These are phyloP conservation scores for Ustilago crameri DNA, from an alignment of 1,284 basidiomycete species.

Conservation along the genomic window DNA sequence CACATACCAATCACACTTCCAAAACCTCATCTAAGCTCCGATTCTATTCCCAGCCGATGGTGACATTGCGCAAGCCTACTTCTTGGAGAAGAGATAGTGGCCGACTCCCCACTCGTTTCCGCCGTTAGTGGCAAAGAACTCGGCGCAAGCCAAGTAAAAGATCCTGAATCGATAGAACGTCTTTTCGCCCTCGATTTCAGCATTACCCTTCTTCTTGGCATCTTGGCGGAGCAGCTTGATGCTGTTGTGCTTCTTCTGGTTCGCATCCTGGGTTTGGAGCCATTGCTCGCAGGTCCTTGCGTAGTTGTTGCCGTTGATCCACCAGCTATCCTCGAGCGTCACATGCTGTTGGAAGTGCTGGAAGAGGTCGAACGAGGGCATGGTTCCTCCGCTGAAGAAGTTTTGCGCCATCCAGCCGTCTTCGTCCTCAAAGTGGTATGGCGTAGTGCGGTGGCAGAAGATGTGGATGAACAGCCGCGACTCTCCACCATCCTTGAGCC, in stretches of 20 bases:
- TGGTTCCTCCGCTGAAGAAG: slow-evolving; percentile 76
- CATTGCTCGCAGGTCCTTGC: slow-evolving; percentile 78
- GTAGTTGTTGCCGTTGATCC: slow-evolving; percentile 76
- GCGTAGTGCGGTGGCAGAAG: slow-evolving; percentile 74
- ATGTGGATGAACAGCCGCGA: slow-evolving; percentile 79
- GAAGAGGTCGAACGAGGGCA: slow-evolving; percentile 73
- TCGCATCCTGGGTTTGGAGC: slow-evolving; percentile 76
- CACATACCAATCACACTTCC: too few species aligned
- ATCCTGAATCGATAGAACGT: slow-evolving; percentile 78
- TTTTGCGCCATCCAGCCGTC: slow-evolving; percentile 79
- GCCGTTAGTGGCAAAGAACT: slow-evolving; percentile 77
- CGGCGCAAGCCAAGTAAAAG: slow-evolving; percentile 81
- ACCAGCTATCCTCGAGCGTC: slow-evolving; percentile 73
- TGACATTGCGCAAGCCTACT: too few species aligned
- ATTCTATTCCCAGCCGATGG: too few species aligned
- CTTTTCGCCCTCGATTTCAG: slow-evolving; percentile 73
- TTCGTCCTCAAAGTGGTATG: slow-evolving; percentile 79
- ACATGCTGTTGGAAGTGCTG: slow-evolving; percentile 78
- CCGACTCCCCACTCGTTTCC: slow-evolving; percentile 77
- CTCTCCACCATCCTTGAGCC: slow-evolving; percentile 72
- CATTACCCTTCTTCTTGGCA: slow-evolving; percentile 56
- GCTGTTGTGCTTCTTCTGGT: slow-evolving; percentile 70
- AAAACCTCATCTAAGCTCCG: too few species aligned
- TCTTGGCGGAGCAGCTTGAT: slow-evolving; percentile 39
- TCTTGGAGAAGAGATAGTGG: slow-evolving; percentile 71